Base-by-base conservation (phyloP, 2,329 filamentous ascomycete species). In the Ophiocordyceps robertsii region DNA sequence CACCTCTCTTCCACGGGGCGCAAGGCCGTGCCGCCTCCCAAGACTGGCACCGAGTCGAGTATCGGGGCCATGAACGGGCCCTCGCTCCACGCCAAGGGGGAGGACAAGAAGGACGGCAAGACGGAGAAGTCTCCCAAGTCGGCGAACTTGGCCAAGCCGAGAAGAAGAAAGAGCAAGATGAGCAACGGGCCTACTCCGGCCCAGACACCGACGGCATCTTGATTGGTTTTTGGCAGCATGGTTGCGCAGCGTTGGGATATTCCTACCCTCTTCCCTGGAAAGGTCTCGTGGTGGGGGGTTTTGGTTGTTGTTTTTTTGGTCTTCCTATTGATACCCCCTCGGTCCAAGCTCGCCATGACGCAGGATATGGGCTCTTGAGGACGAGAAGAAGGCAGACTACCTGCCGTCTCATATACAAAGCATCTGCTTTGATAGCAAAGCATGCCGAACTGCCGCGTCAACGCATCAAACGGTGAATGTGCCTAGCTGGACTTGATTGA, bases 1-100 rank as follows among this genome's bases (percentile, higher is more conserved):
- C 75, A 80, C 49, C 67, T 81, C 11, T 72, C 72, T 9, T 77
- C 74, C 8, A 80, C 75, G 0, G 77, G 77, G 1, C 68, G 75
- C 42, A 73, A 73, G 52, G 52, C 57, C 2, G 55, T 59, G 5
- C 54, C 53, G 14, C 56, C 60, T 19, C 59, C 58, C 2, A 58
- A 58, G 37, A 49, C 55, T 37, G 50, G 49, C 5, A 49, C 56
- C 38, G 51, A 57, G 21, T 53, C 54, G 8, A 53, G 56, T 1
- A 60, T 65, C 16, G 57, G 60, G 9, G 54, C 58, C 4, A 56
- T 60, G 52, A 59, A 54, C 31, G 58, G 57, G 1, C 58, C 65
- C 1, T 53, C 57, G 1, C 47, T 69, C 36, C 61, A 63, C 39
- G 66, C 66, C 30, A 69, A 70, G 47, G 39, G 61, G 6, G 63